Base-by-base conservation (phyloP, 257 asterid species). In the Buddleja alternifolia region DNA sequence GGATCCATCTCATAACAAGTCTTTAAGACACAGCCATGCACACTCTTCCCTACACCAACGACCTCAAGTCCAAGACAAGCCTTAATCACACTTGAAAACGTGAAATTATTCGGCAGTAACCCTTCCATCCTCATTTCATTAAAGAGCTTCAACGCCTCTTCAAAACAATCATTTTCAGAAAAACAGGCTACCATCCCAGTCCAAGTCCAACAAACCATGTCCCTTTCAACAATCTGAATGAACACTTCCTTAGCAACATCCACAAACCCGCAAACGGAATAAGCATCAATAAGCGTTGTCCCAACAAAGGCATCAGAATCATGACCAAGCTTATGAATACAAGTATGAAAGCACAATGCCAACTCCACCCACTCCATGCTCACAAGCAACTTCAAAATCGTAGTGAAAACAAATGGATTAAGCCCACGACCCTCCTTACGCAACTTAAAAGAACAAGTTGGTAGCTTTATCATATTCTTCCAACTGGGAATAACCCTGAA, bases 161-260 rank as follows among this genome's bases (percentile, higher is more conserved):
- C 65, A 54, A 75, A 90, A 68, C 84, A 75, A 42, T 81, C 89
- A 66, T 90, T 93, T 63, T 88, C 94, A 14, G 94, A 90, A 73
- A 79, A 85, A 61, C 97, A 88, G 70, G 90, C 78, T 50, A 88
- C 86, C 95, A 93, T 88, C 45, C 97, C 97, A 0, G 96, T 85
- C 97, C 97, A 90, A 0, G 96, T 85, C 97, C 97, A 90, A 32
- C 84, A 82, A 58, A 93, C 93, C 93, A 93, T 88, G 76, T 93
- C 97, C 81, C 75, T 88, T 29, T 44, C 64, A 37, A 79, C 52
- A 76, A 90, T 75, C 57, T 77, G 90, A 62, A 80, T 67, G 60
- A 93, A 93, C 59, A 88, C 90, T 68, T 77, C 72, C 74, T 78
- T 78, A 37, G 97, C 93, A 60, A 42, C 73, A 40, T 70, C 64